Conservation (phyloP, 2,329 filamentous ascomycete species). For the Talaromyces amestolkiae region DNA sequence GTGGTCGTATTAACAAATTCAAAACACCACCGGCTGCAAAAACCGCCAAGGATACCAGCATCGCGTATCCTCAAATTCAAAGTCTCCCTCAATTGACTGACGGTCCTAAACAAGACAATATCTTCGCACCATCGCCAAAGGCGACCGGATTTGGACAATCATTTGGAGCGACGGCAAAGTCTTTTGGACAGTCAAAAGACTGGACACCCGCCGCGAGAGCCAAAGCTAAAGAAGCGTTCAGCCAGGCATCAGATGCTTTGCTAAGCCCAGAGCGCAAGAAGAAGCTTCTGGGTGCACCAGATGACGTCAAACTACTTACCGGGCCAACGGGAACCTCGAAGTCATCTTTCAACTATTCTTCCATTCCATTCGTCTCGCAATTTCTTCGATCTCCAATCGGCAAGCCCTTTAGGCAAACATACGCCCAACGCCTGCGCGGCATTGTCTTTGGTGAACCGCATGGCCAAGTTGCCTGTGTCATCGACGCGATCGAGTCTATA, state of each 20-base stretch:
- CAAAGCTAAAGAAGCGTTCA: conserved; percentile 38
- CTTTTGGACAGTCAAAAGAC: conserved; percentile 44
- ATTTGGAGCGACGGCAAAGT: conserved; percentile 47
- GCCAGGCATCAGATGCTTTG: conserved; percentile 39
- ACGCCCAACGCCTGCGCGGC: conserved; percentile 62
- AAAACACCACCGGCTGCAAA: conserved; percentile 43
- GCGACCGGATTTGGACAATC: conserved; percentile 38
- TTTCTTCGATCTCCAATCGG: conserved; percentile 58
- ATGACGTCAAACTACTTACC: conserved; percentile 40
- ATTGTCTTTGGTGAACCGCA: conserved; percentile 73
- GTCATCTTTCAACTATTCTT: conserved; percentile 46
- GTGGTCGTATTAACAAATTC: conserved; percentile 63
- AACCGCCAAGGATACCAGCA: conserved; percentile 44
- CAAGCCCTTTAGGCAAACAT: conserved; percentile 67
- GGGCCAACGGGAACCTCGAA: conserved; percentile 20
- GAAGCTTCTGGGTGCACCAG: conserved; percentile 35
- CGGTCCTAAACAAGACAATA: conserved; percentile 48
- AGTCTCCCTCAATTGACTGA: conserved; percentile 52
- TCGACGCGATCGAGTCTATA: conserved; percentile 70
- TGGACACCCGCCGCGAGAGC: conserved; percentile 44
- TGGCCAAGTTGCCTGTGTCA: conserved; percentile 65
- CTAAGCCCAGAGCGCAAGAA: conserved; percentile 42
- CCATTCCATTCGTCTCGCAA: conserved; percentile 49
- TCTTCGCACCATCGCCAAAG: conserved; percentile 45
- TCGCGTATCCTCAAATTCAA: conserved; percentile 35